phyloP scores from a whole-genome alignment of 768 basidiomycete genomes.

The Asterophora lycoperdoides region DNA sequence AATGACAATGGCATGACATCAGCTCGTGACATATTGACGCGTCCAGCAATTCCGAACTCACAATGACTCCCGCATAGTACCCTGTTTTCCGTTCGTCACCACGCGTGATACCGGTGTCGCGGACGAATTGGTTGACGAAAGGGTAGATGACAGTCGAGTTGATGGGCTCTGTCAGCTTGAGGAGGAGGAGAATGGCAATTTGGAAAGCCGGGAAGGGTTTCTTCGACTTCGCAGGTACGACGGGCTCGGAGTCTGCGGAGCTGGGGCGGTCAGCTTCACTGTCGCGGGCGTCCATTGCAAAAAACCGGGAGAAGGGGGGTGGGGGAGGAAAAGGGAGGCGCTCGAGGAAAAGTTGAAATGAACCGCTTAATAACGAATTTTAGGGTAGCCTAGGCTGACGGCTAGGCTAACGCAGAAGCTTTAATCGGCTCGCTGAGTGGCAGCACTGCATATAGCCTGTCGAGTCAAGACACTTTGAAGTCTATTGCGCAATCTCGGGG shows the following conservation, averaged over 20 bases:
- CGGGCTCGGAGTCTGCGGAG: not conserved
- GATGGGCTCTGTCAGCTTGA: conserved; percentile 31
- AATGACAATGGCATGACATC: not conserved
- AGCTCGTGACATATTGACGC: too few relatives aligned
- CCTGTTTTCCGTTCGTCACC: conserved; percentile 38
- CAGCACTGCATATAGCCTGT: too few relatives aligned
- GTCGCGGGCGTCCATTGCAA: conserved; percentile 5
- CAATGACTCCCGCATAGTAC: conserved; percentile 46
- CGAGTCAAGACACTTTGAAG: too few relatives aligned
- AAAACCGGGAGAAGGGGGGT: not conserved
- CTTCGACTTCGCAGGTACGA: conserved; percentile 1
- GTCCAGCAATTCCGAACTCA: conserved; percentile 15
- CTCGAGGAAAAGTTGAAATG: not conserved
- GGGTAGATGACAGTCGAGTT: conserved; percentile 38
- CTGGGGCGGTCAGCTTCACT: conserved; percentile 2
- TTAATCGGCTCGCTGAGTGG: not conserved
- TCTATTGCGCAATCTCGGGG: too few relatives aligned
- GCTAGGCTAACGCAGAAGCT: not conserved
- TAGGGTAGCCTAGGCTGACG: too few relatives aligned
- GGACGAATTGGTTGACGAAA: conserved; percentile 40
- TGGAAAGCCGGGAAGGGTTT: conserved; percentile 22
- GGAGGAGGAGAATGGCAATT: conserved; percentile 28
- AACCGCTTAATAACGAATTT: not conserved
- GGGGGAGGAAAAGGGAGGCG: not conserved
- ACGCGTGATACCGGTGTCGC: conserved; percentile 37